phyloP scores from a whole-genome alignment of 352 stramenopile species.

The Globisporangium perplexum region DNA sequence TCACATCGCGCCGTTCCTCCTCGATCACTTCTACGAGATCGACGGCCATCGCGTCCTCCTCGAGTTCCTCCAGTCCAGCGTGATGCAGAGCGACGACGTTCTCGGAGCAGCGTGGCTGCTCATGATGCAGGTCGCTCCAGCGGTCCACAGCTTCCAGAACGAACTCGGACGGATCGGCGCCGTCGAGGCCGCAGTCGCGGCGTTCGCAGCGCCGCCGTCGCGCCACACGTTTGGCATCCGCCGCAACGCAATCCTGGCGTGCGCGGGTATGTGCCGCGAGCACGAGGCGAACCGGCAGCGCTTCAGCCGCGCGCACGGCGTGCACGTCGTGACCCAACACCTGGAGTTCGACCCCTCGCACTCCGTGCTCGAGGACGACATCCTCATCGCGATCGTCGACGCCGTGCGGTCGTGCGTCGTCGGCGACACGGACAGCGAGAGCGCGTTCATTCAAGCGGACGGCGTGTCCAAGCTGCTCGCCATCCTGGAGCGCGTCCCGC shows the following conservation, averaged over 20 bases:
- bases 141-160: constrained; percentile 27
- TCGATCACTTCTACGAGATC: constrained; percentile 58
- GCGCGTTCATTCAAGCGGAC: constrained; percentile 48
- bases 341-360: constrained; percentile 46
- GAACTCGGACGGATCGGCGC: constrained; percentile 38
- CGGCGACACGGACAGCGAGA: constrained; percentile 44
- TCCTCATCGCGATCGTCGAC: constrained; percentile 58
- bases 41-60: constrained; percentile 40
- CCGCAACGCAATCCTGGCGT: constrained; percentile 55
- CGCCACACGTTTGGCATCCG: constrained; percentile 55
- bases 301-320: constrained; percentile 45
- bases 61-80: constrained; percentile 37
- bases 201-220: constrained; percentile 39
- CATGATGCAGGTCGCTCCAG: constrained; percentile 37
- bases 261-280: constrained; percentile 46
- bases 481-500: constrained; percentile 35
- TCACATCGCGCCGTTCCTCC: constrained; percentile 36
- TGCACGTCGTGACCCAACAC: constrained; percentile 32
- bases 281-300: constrained; percentile 42
- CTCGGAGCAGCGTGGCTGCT: constrained; percentile 46
- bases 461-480: constrained; percentile 56
- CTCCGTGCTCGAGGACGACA: constrained; percentile 59
- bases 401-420: constrained; percentile 61
- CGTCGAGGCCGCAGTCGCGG: constrained; percentile 43
- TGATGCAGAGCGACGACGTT: constrained; percentile 27